Evolutionary conservation across 202 grass and related monocot species (phyloP).

Genomic region (Setaria italica): DNA sequence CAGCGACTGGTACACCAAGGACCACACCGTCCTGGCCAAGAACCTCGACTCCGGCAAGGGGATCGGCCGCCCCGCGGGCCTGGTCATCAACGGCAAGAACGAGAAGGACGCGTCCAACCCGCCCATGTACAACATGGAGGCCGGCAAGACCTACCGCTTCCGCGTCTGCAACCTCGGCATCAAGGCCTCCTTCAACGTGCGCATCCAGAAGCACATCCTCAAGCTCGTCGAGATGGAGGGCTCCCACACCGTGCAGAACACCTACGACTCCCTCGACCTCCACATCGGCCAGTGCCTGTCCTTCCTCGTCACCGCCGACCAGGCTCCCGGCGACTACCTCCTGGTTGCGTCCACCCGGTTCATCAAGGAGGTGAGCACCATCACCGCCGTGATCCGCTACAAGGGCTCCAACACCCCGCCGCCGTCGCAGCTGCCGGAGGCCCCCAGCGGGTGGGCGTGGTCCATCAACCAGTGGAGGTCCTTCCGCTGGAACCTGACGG

Average conservation of each 20-base stretch:
- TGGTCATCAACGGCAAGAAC: conserved; percentile 84
- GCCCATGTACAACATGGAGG: conserved; percentile 76
- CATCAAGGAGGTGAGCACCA: conserved; percentile 60
- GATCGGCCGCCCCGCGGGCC: conserved; percentile 63
- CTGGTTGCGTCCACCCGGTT: conserved; percentile 78
- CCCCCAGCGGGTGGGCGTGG: conserved; percentile 81
- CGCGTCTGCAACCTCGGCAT: conserved; percentile 87
- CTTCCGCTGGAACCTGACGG: conserved; percentile 95
- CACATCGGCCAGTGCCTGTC: conserved; percentile 89
- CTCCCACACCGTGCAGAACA: conserved; percentile 89
- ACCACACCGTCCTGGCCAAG: conserved; percentile 61
- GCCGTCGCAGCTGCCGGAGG: conserved; percentile 58
- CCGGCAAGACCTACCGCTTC: conserved; percentile 82
- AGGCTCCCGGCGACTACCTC: conserved; percentile 75
- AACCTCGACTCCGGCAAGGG: conserved; percentile 67
- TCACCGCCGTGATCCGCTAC: conserved; percentile 67
- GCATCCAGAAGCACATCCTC: conserved; percentile 65
- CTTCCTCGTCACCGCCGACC: conserved; percentile 71
- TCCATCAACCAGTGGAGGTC: conserved; percentile 94
- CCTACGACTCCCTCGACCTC: conserved; percentile 75
- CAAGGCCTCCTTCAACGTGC: conserved; percentile 75
- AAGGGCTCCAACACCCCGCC: conserved; percentile 68
- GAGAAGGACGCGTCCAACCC: conserved; percentile 58
- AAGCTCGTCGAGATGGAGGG: conserved; percentile 90
- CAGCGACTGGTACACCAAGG: conserved; percentile 90